Base-by-base conservation (phyloP, 805 yeast genomes). In the Kodamaea leandrae region DNA sequence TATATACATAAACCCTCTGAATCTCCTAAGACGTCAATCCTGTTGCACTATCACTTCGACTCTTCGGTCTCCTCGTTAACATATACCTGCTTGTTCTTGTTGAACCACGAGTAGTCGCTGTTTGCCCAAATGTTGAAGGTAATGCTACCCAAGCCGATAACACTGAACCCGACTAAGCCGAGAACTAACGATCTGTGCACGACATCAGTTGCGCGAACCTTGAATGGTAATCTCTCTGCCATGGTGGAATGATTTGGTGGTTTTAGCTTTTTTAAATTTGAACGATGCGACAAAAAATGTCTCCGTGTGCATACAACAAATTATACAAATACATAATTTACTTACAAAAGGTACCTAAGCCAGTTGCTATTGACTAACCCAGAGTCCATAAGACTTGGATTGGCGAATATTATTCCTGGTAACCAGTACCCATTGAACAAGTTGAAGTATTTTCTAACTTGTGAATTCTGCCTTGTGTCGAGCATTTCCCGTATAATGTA, bases 171-270 rank as follows among this genome's bases (percentile, higher is more conserved):
- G 23, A 65, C 63, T 34, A 65, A 51, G 6, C 69, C 72, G 27
- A 67, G 62, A 7, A 69, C 72, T 4, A 72, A 55, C 26, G 64
- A 48, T 56, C 75, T 63, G 53, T 69, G 75, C 23, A 68, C 55
- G 29, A 61, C 61, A 48, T 69, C 75, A 37, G 75, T 68, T 27
- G 65, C 60, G 54, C 74, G 69, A 18, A 68, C 75, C 42, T 62
- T 55, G 36, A 64, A 57, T 37, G 75, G 74, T 47, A 66, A 66
- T 52, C 54, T 64, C 28, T 45, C 45, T 30, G 43, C 23, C 44
- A 42, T 47, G 26, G 20, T 37, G 39, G n/a, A 12, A 3, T n/a
- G 16, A 17, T 21, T 33, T 33, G 15, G 12, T 35, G 26, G 13
- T 35, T 15, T 23, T 10, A 35, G 15, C 14, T 24, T 25, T 35